Percentiles rank a stretch among this genome's conserved stretches.
phyloP scores from a whole-genome alignment of 345 rosid genomes.

The Citrus hindsii region DNA sequence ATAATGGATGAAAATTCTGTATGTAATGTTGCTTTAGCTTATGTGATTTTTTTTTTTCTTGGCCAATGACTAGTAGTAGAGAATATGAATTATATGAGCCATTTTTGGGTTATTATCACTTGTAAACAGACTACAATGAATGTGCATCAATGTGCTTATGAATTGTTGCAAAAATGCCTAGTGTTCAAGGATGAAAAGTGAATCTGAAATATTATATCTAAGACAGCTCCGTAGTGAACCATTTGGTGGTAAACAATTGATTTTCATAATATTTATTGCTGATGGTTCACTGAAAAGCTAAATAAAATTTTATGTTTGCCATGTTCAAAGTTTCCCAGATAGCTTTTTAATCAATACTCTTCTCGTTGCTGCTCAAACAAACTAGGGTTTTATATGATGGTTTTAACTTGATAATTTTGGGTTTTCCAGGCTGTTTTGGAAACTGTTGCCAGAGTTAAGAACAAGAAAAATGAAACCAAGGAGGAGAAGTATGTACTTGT shows the following conservation, averaged over 20 bases:
- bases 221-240: neutral
- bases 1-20: neutral
- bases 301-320: neutral
- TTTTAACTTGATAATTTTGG: slow-evolving; percentile 7
- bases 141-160: neutral
- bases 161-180: neutral
- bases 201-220: neutral
- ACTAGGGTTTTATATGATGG: neutral
- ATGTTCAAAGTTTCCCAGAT: neutral
- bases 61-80: neutral
- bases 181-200: neutral
- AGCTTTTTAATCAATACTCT: neutral
- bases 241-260: neutral
- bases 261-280: neutral
- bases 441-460: slow-evolving; percentile 79
- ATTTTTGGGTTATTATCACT: neutral
- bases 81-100: neutral
- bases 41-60: neutral
- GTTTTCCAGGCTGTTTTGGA: slow-evolving; percentile 81
- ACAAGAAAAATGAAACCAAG: slow-evolving; percentile 87
- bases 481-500: slow-evolving; percentile 71
- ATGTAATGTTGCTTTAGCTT: neutral
- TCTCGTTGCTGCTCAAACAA: neutral
- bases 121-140: neutral
- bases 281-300: neutral